Conservation (phyloP, 164 flowering plant species). For the Annona cherimola region DNA sequence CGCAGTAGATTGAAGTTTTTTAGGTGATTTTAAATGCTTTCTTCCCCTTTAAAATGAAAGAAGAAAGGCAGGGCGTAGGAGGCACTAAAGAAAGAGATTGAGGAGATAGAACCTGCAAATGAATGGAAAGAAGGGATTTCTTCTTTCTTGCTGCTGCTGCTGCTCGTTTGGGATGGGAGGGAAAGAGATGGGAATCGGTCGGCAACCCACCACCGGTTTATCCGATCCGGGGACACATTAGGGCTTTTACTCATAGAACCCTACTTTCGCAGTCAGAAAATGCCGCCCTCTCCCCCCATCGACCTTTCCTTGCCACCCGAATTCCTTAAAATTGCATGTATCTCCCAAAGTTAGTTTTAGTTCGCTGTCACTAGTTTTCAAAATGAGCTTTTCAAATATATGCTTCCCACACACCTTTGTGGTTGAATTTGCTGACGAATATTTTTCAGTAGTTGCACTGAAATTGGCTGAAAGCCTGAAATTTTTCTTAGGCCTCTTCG, state of each 20-base stretch:
- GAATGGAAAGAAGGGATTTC: constrained; percentile 7
- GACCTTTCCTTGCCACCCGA: too few relatives aligned
- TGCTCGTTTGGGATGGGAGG: constrained; percentile 1
- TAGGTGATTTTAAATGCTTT: background rate
- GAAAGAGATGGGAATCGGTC: constrained; percentile 1
- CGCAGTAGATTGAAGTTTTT: constrained; percentile 15
- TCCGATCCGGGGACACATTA: background rate
- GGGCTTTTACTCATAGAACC: background rate
- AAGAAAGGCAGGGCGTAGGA: background rate
- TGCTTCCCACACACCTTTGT: too few relatives aligned
- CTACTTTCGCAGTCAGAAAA: too few relatives aligned
- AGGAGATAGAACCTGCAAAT: constrained; percentile 23
- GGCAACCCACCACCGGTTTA: background rate
- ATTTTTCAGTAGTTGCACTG: too few relatives aligned
- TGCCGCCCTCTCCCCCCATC: too few relatives aligned
- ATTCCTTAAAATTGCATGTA: too few relatives aligned
- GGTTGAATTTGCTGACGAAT: too few relatives aligned
- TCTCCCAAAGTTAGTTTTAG: too few relatives aligned
- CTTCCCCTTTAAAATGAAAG: background rate
- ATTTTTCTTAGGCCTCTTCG: too few relatives aligned
- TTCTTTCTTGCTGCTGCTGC: background rate
- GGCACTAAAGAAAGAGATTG: constrained; percentile 3
- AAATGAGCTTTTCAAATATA: too few relatives aligned
- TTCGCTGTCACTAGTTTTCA: too few relatives aligned
- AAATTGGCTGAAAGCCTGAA: too few relatives aligned